These are phyloP conservation scores for Zygotorulaspora florentina DNA, from an alignment of 805 yeast genomes.

Conservation along the genomic window DNA sequence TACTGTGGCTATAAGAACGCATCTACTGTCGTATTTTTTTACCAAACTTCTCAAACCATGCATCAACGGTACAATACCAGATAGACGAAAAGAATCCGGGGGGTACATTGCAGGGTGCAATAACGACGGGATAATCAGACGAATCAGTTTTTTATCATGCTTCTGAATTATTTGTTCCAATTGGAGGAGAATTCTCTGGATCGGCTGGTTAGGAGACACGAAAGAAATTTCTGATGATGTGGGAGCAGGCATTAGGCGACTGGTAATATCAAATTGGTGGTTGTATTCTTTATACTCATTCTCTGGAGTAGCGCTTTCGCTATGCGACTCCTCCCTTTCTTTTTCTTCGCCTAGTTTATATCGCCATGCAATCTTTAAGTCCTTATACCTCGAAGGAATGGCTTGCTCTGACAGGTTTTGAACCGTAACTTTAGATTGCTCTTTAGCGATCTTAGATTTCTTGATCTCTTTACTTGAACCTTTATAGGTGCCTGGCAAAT, in stretches of 20 bases:
- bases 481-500: conserved; percentile 71
- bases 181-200: conserved; percentile 36
- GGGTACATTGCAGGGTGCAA: conserved; percentile 73
- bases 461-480: conserved; percentile 66
- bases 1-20: conserved; percentile 52
- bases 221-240: conserved; percentile 55
- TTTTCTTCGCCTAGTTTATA: conserved; percentile 53
- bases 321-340: conserved; percentile 21
- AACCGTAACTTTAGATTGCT: conserved; percentile 63
- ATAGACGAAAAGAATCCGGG: conserved; percentile 44
- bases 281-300: conserved; percentile 50
- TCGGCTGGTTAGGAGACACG: conserved; percentile 40
- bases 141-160: conserved; percentile 46
- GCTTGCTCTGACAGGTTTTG: conserved; percentile 50
- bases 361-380: conserved; percentile 91
- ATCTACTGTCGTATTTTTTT: conserved; percentile 41
- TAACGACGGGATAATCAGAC: conserved; percentile 72
- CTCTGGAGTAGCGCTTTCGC: conserved; percentile 12
- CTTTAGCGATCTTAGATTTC: conserved; percentile 50
- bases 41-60: conserved; percentile 54
- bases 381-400: conserved; percentile 33
- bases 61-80: conserved; percentile 54
- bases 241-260: conserved; percentile 64
- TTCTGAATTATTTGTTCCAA: conserved; percentile 42
- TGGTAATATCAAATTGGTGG: conserved; percentile 73